Evolutionary conservation across 139 green algal genomes (phyloP).

Genomic region (Chlorella sp.): DNA sequence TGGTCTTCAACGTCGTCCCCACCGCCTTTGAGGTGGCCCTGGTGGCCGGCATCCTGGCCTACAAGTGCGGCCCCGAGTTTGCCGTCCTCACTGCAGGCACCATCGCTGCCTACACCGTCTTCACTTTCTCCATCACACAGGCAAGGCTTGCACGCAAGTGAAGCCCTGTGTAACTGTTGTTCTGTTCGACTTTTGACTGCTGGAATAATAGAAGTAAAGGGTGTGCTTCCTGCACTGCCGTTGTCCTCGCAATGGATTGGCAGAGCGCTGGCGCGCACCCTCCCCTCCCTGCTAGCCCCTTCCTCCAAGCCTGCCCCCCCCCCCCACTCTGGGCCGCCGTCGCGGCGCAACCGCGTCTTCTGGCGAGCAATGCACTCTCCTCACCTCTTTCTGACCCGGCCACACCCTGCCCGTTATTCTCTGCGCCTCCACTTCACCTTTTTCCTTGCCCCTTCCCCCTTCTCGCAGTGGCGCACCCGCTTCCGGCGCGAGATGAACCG

Average conservation of each 20-base stretch:
- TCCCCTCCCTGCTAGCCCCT: background rate
- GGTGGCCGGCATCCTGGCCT: slow-evolving; percentile 86
- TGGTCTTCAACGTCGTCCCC: slow-evolving; percentile 98
- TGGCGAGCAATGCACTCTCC: slow-evolving; percentile 83
- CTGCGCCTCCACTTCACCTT: background rate
- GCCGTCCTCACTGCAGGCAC: slow-evolving; percentile 87
- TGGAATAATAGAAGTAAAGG: too few relatives aligned
- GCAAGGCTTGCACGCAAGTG: background rate
- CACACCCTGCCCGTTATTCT: background rate
- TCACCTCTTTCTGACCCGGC: background rate
- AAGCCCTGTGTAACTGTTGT: too few relatives aligned
- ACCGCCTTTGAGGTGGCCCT: slow-evolving; percentile 91
- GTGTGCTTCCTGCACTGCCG: too few relatives aligned
- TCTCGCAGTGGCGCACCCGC: slow-evolving; percentile 80
- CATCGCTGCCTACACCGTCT: slow-evolving; percentile 86
- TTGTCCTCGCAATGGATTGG: too few relatives aligned
- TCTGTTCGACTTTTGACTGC: too few relatives aligned
- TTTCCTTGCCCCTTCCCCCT: background rate
- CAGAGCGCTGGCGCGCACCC: too few relatives aligned
- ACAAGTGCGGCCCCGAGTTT: slow-evolving; percentile 91
- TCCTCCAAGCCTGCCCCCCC: background rate
- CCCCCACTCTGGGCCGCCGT: background rate
- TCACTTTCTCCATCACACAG: slow-evolving; percentile 89
- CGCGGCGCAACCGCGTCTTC: slow-evolving; percentile 91
- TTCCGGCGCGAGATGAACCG: slow-evolving; percentile 93